These are phyloP conservation scores for Leptodontidium sp. DNA, from an alignment of 2,329 filamentous ascomycete species.

Conservation along the genomic window DNA sequence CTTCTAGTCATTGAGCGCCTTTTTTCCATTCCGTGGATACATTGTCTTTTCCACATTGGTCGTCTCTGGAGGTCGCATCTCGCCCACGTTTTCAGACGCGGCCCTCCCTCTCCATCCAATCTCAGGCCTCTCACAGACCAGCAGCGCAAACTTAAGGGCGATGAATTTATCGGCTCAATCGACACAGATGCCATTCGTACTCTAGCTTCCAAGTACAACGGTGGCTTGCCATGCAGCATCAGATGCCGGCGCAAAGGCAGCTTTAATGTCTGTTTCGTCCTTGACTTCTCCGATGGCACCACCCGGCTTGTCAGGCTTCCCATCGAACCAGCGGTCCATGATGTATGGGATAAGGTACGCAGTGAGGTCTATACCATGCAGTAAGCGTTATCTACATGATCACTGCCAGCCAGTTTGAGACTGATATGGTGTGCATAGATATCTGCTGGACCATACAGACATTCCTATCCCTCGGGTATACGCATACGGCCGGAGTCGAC, in stretches of 20 bases:
- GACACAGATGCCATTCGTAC: conserved; percentile 4
- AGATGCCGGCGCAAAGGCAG: conserved; percentile 7
- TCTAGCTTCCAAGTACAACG: conserved; percentile 9
- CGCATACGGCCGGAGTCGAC: conserved; percentile 3
- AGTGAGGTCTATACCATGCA: conserved; percentile 13
- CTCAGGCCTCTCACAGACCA: conserved; percentile 12
- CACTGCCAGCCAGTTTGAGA: background rate
- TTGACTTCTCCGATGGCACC: conserved; percentile 11
- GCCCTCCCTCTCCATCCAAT: conserved; percentile 8
- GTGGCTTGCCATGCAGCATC: background rate
- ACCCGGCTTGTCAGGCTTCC: conserved; percentile 10
- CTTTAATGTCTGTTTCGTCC: conserved; percentile 15
- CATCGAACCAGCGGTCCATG: conserved; percentile 7
- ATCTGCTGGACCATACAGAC: conserved; percentile 2
- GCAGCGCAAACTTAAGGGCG: conserved; percentile 12
- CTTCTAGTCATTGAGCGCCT: conserved; percentile 8
- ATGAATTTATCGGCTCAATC: conserved; percentile 7
- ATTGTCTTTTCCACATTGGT: background rate
- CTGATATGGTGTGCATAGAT: conserved; percentile 6
- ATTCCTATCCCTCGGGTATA: conserved; percentile 12
- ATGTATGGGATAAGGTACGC: conserved; percentile 10
- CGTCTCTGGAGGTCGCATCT: conserved; percentile 4
- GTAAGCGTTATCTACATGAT: conserved; percentile 2
- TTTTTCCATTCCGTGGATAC: background rate
- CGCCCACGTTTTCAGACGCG: conserved; percentile 8